Evolutionary conservation across 2,329 filamentous ascomycete genomes (phyloP), one percentile per base, ranked within the genome.

Genomic region (Verticillium zaregamsianum): DNA sequence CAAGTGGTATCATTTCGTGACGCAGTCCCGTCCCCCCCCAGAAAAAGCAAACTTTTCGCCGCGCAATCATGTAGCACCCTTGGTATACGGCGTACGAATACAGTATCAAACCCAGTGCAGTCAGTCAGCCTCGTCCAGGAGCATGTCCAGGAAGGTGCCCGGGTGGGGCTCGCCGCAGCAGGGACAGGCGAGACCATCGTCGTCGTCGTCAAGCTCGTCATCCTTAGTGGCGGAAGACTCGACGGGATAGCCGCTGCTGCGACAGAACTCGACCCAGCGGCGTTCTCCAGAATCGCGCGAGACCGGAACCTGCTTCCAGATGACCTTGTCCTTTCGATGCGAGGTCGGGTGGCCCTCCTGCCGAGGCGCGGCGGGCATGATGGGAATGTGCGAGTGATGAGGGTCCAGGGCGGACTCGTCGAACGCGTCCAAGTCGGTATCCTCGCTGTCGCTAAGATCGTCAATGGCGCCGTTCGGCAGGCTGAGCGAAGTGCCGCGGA

Each of bases 271-370:
- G 17, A 75, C 71, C 82, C 81, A 85, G n/a, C 72, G 68, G 25
- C 82, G 80, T 35, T 76, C 70, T 15, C 73, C 67, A 0, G 64
- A 66, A 61, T 79, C 78, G 20, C 79, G 76, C 20, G 70, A 71
- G 4, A 73, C 56, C 1, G 82, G 82, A 0, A 84, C 76, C 14
- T 72, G 77, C 68, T 83, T 85, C 80, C 81, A 85, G 23, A 85
- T 76, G 3, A 82, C 78, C 31, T 73, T 72, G 14, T 79, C 77
- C 20, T 78, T 76, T 1, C 63, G 61, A 4, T 54, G 58, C 40
- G 23, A 23, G 37, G 20, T 66, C 3, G 61, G 61, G n/a, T 74
- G 70, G 62, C 71, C 78, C 3, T 73, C 80, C 58, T 80, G 78
- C 23, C 70, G 61, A 11, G 80, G 79, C 0, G 76, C 79, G 0